Percentiles rank a stretch among this genome's conserved stretches.
phyloP scores from a whole-genome alignment of 108 stramenopile species.

The Cylindrotheca fusiformis region DNA sequence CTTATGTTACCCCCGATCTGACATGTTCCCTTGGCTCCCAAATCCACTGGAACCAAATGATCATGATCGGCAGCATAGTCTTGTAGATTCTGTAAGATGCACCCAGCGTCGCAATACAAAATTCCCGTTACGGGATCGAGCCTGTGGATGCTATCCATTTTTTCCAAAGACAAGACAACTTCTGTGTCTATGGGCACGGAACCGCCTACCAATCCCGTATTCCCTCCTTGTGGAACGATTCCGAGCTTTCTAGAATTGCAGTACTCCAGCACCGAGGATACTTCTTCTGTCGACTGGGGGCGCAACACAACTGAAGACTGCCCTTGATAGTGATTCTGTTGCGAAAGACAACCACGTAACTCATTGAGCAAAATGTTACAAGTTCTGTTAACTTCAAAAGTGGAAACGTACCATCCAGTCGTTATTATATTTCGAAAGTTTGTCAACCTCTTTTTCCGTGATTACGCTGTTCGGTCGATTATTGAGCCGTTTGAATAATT shows the following conservation, averaged over 20 bases:
- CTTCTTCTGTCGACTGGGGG: conserved; percentile 65
- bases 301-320: conserved; percentile 51
- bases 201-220: conserved; percentile 96
- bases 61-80: conserved; percentile 52
- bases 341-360: background rate
- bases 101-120: conserved; percentile 89
- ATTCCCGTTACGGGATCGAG: conserved; percentile 76
- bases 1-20: conserved; percentile 94
- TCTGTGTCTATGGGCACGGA: conserved; percentile 64
- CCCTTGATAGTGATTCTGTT: conserved; percentile 48
- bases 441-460: background rate
- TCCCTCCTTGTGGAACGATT: conserved; percentile 94
- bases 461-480: conserved; percentile 1
- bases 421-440: conserved; percentile 40
- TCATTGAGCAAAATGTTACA: background rate
- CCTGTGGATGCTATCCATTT: conserved; percentile 61
- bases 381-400: background rate
- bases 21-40: conserved; percentile 96
- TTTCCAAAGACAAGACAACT: conserved; percentile 70
- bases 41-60: conserved; percentile 84
- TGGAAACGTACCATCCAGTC: conserved; percentile 47
- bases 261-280: conserved; percentile 81
- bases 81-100: conserved; percentile 85
- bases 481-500: conserved; percentile 11
- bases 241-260: conserved; percentile 72